Conservation (phyloP, 805 yeast species). For the Sugiyamaella valdiviana region DNA sequence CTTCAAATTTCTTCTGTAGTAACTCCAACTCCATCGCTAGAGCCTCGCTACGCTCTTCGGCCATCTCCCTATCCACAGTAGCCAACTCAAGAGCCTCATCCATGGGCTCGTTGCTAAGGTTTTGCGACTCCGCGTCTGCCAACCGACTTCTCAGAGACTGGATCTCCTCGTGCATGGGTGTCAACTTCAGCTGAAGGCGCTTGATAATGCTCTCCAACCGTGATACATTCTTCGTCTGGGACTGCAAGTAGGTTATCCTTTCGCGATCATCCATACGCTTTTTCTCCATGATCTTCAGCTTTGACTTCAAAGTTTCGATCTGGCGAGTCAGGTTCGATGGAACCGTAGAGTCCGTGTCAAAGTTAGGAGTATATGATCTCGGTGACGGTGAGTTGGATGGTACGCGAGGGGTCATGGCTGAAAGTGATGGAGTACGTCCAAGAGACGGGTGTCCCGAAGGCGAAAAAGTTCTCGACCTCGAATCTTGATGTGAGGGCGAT, state of each 20-base stretch:
- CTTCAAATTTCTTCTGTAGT: constrained; percentile 17
- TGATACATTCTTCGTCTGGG: constrained; percentile 21
- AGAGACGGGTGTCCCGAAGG: neutral
- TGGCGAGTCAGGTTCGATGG: constrained; percentile 11
- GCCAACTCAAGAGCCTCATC: constrained; percentile 30
- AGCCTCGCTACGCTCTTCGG: constrained; percentile 29
- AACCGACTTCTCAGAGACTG: constrained; percentile 19
- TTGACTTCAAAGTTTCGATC: constrained; percentile 23
- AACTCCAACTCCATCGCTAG: constrained; percentile 23
- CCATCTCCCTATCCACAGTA: constrained; percentile 33
- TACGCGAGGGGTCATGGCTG: constrained; percentile 1
- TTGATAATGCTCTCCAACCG: constrained; percentile 27
- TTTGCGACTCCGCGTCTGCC: constrained; percentile 17
- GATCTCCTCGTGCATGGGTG: constrained; percentile 29
- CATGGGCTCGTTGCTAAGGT: constrained; percentile 17
- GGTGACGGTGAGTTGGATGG: constrained; percentile 2
- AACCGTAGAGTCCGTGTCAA: neutral
- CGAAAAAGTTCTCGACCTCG: too few species aligned
- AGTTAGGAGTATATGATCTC: neutral
- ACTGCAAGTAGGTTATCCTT: constrained; percentile 15
- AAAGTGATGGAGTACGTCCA: neutral
- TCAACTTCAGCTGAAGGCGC: constrained; percentile 27
- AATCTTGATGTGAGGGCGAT: neutral
- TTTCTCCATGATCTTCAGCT: constrained; percentile 20
- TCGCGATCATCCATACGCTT: constrained; percentile 27